Conservation (phyloP, 345 rosid genomes). For the Dipteronia sinensis region DNA sequence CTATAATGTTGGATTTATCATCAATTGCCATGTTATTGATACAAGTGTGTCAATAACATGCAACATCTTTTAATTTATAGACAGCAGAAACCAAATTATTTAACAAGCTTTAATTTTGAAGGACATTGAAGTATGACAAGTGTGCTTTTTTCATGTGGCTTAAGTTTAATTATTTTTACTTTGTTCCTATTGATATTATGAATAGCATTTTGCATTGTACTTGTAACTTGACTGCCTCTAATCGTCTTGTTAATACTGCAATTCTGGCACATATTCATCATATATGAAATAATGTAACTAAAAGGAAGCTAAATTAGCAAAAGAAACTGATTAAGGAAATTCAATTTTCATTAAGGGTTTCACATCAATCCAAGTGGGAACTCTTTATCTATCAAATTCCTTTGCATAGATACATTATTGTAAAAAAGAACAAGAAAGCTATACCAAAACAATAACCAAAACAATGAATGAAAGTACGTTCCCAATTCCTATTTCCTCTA, state of each 20-base stretch:
- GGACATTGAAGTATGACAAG: too few species aligned
- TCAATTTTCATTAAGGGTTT: neutral
- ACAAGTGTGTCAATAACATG: neutral
- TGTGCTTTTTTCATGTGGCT: too few species aligned
- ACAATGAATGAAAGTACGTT: constrained; percentile 25
- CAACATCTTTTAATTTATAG: neutral
- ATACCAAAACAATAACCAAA: constrained; percentile 34
- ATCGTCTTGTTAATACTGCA: too few species aligned
- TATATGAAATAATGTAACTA: too few species aligned
- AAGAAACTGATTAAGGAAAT: neutral
- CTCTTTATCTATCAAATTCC: constrained; percentile 25
- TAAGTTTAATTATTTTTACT: too few species aligned
- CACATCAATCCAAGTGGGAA: too few species aligned
- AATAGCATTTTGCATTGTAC: too few species aligned
- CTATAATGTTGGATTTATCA: neutral
- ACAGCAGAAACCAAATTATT: neutral
- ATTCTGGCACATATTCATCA: too few species aligned
- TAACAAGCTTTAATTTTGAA: too few species aligned
- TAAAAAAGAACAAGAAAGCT: constrained; percentile 37
- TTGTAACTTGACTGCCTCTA: too few species aligned
- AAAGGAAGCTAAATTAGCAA: too few species aligned
- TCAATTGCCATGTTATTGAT: constrained; percentile 23
- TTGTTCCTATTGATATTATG: too few species aligned
- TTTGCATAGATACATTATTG: constrained; percentile 30
- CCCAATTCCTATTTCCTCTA: constrained; percentile 24